Evolutionary conservation across 2,329 filamentous ascomycete genomes (phyloP).

Genomic region (Didymella lethalis): DNA sequence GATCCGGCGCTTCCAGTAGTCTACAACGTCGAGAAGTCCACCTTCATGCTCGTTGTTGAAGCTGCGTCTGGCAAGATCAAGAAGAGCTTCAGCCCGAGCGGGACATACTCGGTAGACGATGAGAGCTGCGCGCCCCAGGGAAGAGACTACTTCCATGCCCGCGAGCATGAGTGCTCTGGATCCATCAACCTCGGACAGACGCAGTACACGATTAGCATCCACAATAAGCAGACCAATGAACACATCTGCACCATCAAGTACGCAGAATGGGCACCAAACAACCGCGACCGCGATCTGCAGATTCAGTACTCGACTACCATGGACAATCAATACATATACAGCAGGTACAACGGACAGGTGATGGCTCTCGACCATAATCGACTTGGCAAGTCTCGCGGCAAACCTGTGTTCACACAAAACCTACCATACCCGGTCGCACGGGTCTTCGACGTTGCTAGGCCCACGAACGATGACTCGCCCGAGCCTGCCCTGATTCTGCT

Average conservation of each 20-base stretch:
- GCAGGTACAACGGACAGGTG: conserved; percentile 82
- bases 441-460: conserved; percentile 87
- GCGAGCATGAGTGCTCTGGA: conserved; percentile 72
- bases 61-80: conserved; percentile 82
- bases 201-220: conserved; percentile 89
- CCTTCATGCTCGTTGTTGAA: conserved; percentile 86
- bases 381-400: conserved; percentile 44
- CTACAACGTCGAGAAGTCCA: conserved; percentile 92
- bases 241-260: conserved; percentile 90
- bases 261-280: conserved; percentile 94
- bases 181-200: conserved; percentile 82
- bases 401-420: conserved; percentile 60
- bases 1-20: conserved; percentile 73
- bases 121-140: conserved; percentile 75
- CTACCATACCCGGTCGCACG: conserved; percentile 81
- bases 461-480: conserved; percentile 69
- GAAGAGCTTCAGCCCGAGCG: conserved; percentile 82
- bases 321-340: conserved; percentile 89
- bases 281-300: conserved; percentile 84
- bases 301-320: conserved; percentile 81
- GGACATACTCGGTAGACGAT: conserved; percentile 71
- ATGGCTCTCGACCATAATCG: conserved; percentile 78
- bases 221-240: conserved; percentile 74
- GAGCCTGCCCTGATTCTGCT: conserved; percentile 83
- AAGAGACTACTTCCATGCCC: conserved; percentile 61